Evolutionary conservation across 1,284 basidiomycete genomes (phyloP), one percentile per base, ranked within the genome.

Genomic region (Melampsora americana): DNA sequence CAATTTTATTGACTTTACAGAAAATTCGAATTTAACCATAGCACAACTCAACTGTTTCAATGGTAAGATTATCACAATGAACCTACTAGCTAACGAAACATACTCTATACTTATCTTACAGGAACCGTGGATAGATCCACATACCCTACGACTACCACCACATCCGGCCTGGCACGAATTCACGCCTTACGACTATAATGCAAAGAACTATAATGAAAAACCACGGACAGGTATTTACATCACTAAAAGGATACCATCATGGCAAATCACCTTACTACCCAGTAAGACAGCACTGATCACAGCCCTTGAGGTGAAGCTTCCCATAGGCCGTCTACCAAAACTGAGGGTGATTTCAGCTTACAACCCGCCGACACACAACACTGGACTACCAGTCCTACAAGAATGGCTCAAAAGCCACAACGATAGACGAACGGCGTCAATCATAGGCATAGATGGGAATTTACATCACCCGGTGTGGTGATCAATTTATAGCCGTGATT

Each of bases 91-190:
- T 26, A 35, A 62, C 14, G 18, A 16, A 26, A 62, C 5, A 6
- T 18, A 62, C 16, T 16, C 35, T 44, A 6, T 62, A 59, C 16
- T 70, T 9, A 2, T 70, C 0, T 44, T 70, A 7, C 69, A 70
- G 28, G 69, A 70, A 62, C 69, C 69, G 1, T 70, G 69, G 69
- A 18, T 62, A 9, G 61, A 70, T 16, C 28, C 69, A 5, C 18
- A 60, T 20, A 35, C 50, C 11, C n/a, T 61, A 5, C 5, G 5
- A 20, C 32, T 60, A 0, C 69, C 69, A 14, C 16, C 35, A 28
- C 69, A 70, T 23, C 18, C 6, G 39, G 69, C 30, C 0, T 70
- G 69, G 69, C 39, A 35, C 9, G 28, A 23, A 7, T 59, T 35
- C n/a, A 18, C 68, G 9, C 50, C 20, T 1, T 69, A 60, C 35